phyloP scores from a whole-genome alignment of 139 green algal genomes.

The Chlamydomonas eustigma region DNA sequence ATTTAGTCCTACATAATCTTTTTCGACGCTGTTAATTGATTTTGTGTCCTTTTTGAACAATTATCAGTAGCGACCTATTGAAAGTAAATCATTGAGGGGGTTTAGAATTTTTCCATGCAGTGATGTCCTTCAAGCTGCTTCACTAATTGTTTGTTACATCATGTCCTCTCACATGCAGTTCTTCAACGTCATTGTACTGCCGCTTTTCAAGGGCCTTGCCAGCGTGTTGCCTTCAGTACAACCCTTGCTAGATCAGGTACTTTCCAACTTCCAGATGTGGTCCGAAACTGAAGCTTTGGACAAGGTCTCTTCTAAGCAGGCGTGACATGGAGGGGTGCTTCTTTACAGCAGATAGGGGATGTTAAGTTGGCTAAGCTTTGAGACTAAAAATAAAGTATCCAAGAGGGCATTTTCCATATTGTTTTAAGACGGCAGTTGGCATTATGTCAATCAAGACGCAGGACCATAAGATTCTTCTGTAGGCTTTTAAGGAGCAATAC shows the following conservation, averaged over 20 bases:
- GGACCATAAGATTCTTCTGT: no score
- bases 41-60: not conserved
- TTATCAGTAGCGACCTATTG: not conserved
- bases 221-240: not conserved
- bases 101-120: not conserved
- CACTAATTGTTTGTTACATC: not conserved
- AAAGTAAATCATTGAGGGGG: not conserved
- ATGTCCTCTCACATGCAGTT: not conserved
- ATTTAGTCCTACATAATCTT: not conserved
- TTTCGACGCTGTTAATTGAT: not conserved
- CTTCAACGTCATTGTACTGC: conserved; percentile 2
- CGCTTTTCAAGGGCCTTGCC: not conserved
- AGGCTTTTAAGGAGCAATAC: no score
- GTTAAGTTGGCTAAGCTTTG: no score
- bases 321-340: no score
- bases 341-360: no score
- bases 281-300: not conserved
- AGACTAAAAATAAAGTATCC: no score
- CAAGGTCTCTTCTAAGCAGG: no score
- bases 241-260: not conserved
- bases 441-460: no score
- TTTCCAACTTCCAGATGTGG: not conserved
- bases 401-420: no score
- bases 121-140: not conserved
- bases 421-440: no score